These are phyloP conservation scores for Phytopythium boreale DNA, from an alignment of 352 stramenopile genomes.

Conservation along the genomic window DNA sequence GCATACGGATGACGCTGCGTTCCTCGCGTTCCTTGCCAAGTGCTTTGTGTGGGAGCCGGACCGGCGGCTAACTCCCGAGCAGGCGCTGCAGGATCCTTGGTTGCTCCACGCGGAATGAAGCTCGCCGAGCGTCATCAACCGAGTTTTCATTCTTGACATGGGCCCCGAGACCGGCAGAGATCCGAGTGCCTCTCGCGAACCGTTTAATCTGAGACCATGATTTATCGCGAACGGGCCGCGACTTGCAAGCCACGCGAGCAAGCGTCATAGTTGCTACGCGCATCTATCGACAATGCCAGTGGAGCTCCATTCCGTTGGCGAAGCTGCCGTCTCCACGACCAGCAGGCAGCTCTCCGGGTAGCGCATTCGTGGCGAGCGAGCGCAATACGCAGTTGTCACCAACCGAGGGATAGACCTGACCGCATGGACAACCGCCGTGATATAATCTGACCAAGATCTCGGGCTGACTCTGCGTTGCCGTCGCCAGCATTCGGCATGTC, in stretches of 20 bases:
- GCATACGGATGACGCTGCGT: constrained; percentile 46
- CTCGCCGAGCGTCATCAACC: neutral
- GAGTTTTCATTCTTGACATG: neutral
- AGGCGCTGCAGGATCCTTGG: constrained; percentile 65
- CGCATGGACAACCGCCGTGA: no score
- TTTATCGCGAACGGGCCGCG: no score
- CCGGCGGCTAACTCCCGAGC: constrained; percentile 50
- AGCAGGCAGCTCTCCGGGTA: no score
- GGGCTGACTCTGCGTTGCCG: no score
- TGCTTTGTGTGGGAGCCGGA: constrained; percentile 69
- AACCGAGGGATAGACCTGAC: no score
- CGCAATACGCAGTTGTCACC: neutral
- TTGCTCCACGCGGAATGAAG: constrained; percentile 16
- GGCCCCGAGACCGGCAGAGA: no score
- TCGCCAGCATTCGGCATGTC: no score
- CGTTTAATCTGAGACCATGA: no score
- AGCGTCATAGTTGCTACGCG: neutral
- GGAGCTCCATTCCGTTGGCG: neutral
- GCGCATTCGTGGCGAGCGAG: neutral
- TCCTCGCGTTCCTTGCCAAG: constrained; percentile 56
- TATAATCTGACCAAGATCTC: no score
- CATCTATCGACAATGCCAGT: neutral
- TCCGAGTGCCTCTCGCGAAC: no score
- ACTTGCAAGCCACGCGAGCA: neutral
- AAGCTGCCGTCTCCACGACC: neutral